A percentile compares a stretch with the other conserved stretches of the same genome.
phyloP scores from a whole-genome alignment of 1,284 basidiomycete species.

The Malassezia slooffiae region DNA sequence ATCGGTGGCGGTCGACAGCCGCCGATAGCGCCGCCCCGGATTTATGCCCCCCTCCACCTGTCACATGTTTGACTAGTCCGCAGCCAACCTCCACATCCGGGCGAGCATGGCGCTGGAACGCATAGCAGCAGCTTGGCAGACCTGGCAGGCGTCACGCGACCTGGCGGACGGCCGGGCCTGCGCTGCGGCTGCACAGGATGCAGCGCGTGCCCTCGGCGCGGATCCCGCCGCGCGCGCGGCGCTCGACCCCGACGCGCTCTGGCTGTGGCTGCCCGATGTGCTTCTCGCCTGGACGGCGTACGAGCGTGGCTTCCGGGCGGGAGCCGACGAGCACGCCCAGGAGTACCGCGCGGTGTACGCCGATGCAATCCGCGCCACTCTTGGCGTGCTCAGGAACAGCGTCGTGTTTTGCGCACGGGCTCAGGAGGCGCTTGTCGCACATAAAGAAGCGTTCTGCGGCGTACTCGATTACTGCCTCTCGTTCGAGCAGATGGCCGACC shows the following conservation, averaged over 20 bases:
- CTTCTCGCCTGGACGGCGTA: background rate
- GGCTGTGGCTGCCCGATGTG: background rate
- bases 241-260: background rate
- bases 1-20: no score
- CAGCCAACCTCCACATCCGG: no score
- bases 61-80: no score
- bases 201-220: background rate
- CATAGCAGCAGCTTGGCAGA: no score
- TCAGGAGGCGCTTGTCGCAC: background rate
- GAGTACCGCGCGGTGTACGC: background rate
- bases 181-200: background rate
- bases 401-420: background rate
- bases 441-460: background rate
- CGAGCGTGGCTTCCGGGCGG: background rate
- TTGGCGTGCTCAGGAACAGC: constrained; percentile 9
- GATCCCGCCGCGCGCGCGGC: background rate
- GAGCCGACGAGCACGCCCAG: background rate
- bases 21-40: background rate
- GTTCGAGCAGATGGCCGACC: constrained; percentile 15
- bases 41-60: no score
- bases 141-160: background rate
- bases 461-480: constrained; percentile 1
- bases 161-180: background rate
- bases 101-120: no score
- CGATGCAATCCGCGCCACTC: background rate